phyloP scores from a whole-genome alignment of 495 filamentous ascomycete genomes.

The Cercophora scortea region DNA sequence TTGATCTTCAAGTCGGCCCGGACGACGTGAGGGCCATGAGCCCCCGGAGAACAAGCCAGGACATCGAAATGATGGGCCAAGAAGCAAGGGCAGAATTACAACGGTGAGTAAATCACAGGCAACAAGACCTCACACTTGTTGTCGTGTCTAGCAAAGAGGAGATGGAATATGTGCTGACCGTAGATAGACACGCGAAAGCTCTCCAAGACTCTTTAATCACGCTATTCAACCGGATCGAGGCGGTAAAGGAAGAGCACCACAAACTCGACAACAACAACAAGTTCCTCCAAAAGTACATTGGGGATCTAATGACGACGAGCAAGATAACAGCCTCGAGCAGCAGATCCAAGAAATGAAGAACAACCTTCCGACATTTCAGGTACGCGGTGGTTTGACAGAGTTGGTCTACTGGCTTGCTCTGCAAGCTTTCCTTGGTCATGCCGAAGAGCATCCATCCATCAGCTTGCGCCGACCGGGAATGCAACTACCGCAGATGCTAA shows the following conservation, averaged over 20 bases:
- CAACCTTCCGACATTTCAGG: no score
- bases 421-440: no score
- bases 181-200: constrained; percentile 68
- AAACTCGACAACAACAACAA: constrained; percentile 92
- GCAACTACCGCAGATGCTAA: no score
- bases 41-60: constrained; percentile 80
- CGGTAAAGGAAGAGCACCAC: constrained; percentile 88
- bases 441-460: no score
- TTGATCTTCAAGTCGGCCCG: constrained; percentile 59
- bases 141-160: constrained; percentile 13
- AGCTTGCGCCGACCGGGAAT: no score
- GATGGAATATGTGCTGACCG: no score
- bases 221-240: constrained; percentile 86
- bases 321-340: constrained; percentile 60
- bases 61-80: constrained; percentile 75
- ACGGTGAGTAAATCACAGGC: constrained; percentile 48
- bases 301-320: constrained; percentile 72
- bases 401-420: no score
- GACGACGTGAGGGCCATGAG: constrained; percentile 94
- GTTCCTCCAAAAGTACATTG: constrained; percentile 87
- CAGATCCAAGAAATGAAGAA: constrained; percentile 41
- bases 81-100: constrained; percentile 56
- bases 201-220: constrained; percentile 82
- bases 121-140: background rate
- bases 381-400: no score